Evolutionary conservation across 345 rosid species (phyloP), one percentile per base, ranked within the genome.

Genomic region (Brassica cretica): DNA sequence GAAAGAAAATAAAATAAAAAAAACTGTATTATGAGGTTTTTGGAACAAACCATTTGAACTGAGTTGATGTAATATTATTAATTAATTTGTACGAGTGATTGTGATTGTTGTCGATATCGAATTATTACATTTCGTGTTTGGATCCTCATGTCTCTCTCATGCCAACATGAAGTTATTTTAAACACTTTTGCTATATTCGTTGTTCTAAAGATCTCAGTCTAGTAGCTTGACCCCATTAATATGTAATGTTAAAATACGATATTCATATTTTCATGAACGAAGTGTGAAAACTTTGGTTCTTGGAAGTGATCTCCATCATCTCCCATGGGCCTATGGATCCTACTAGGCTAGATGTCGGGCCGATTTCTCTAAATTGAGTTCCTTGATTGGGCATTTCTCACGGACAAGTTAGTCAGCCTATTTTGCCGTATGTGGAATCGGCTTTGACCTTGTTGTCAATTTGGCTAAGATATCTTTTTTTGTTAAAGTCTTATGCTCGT

Each of bases 111-210:
- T 25, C 19, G 32, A 67, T 67, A 12, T 75, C 21, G 67, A 58
- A 39, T 41, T 11, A 25, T 66, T 5, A 2, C 21, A 56, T 58
- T 64, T 66, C 41, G 66, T 1, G 6, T 56, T 75, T 66, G 49
- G 59, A 53, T 53, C 60, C 9, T 56, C 11, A 15, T 58, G 73
- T 75, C 78, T 58, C 78, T 59, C 65, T 59, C 41, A 68, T 75
- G 32, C 73, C 73, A 67, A 75, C 35, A 75, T 59, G 67, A 19
- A 51, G 4, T 15, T 24, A 10, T 33, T 64, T 65, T 24, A 5
- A 53, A 73, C 63, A 73, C 41, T 75, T 74, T 55, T 75, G 65
- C 16, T 66, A 67, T 15, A 74, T 53, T 10, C 8, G 30, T 33
- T 74, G 65, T n/a, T 74, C 18, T 37, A 16, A 24, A 35, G 58